Evolutionary conservation across 1,139 yeast genomes (phyloP).

Genomic region (Protomyces lactucae-debilis): DNA sequence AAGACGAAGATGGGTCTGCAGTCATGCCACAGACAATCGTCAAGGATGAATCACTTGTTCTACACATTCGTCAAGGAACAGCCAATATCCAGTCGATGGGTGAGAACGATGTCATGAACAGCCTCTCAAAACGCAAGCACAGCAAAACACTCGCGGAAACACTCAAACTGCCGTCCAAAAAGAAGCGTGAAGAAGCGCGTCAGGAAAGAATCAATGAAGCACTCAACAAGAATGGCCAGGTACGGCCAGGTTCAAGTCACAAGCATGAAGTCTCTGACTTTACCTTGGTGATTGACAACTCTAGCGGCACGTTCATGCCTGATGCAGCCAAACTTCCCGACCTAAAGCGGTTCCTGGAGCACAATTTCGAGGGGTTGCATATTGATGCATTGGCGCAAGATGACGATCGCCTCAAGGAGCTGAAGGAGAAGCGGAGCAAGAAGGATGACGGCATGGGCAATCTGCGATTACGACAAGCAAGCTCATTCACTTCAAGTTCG

Average conservation of each 20-base stretch:
- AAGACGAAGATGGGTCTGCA: not conserved
- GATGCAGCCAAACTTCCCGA: conserved; percentile 14
- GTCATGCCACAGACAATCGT: conserved; percentile 12
- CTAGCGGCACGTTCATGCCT: conserved; percentile 25
- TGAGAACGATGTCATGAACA: not conserved
- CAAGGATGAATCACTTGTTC: conserved; percentile 15
- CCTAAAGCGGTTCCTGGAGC: conserved; percentile 9
- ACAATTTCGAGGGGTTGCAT: conserved; percentile 13
- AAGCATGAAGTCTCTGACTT: conserved; percentile 20
- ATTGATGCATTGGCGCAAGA: conserved; percentile 18
- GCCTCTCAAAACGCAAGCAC: not conserved
- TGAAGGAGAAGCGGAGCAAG: conserved; percentile 7
- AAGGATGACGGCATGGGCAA: conserved; percentile 8
- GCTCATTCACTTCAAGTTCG: not conserved
- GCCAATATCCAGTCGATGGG: conserved; percentile 7
- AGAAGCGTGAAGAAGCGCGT: not conserved
- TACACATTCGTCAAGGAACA: conserved; percentile 1
- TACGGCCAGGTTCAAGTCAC: not conserved
- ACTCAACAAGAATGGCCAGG: not conserved
- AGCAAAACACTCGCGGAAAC: not conserved
- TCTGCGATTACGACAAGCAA: not conserved
- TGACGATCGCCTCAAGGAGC: conserved; percentile 11
- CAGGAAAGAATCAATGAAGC: not conserved
- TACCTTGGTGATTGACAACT: conserved; percentile 25
- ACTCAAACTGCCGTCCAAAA: not conserved